Evolutionary conservation across 2,329 filamentous ascomycete species (phyloP).

Genomic region (Apiospora rasikravindrae): DNA sequence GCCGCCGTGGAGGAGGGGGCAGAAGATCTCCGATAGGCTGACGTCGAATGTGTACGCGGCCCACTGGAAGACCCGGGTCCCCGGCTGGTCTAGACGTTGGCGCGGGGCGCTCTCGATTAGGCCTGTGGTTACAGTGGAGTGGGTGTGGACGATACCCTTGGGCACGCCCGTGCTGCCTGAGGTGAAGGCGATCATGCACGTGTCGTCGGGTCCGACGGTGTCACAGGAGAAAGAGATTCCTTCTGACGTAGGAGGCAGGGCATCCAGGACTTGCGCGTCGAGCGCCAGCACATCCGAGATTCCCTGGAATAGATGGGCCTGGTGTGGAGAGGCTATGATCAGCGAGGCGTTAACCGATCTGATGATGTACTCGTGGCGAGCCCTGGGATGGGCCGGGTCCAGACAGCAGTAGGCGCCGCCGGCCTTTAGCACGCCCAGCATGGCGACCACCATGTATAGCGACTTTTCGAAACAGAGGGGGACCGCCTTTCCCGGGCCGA

Average conservation of each 20-base stretch:
- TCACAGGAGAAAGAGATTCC: neutral
- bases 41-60: slow-evolving; percentile 56
- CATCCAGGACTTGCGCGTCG: neutral
- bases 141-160: slow-evolving; percentile 8
- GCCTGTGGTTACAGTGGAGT: neutral
- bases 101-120: neutral
- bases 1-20: slow-evolving; percentile 59
- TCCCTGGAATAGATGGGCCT: neutral
- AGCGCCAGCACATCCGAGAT: neutral
- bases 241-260: neutral
- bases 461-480: slow-evolving; percentile 12
- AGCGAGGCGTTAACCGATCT: neutral
- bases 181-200: neutral
- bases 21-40: slow-evolving; percentile 56
- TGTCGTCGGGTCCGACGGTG: neutral
- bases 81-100: neutral
- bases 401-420: slow-evolving; percentile 1
- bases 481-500: neutral
- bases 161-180: slow-evolving; percentile 3
- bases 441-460: neutral
- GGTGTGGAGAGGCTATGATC: neutral
- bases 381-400: neutral
- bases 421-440: slow-evolving; percentile 12
- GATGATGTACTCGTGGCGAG: slow-evolving; percentile 3
- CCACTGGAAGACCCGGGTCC: neutral